Evolutionary conservation across 2,329 filamentous ascomycete genomes (phyloP).

Genomic region (Sporothrix schenckii): DNA sequence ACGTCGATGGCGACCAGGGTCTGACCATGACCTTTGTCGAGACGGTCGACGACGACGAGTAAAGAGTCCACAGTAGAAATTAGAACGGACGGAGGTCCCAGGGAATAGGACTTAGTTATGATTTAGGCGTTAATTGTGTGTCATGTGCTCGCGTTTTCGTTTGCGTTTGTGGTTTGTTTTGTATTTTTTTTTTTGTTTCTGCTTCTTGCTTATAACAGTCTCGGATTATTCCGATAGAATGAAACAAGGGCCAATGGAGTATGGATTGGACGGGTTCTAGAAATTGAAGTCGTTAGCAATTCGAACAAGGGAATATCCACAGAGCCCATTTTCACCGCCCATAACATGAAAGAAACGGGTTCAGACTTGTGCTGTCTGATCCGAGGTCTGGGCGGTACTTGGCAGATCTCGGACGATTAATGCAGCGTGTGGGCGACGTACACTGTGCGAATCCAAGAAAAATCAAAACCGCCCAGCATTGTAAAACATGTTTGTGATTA

Average conservation of each 20-base stretch:
- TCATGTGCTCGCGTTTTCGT: not conserved
- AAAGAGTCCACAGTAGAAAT: not conserved
- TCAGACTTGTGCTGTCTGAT: conserved; percentile 20
- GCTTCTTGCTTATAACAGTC: conserved; percentile 17
- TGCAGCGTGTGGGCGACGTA: not conserved
- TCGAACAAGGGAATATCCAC: not conserved
- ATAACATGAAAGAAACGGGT: conserved; percentile 1
- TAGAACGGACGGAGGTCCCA: not conserved
- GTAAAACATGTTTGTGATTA: conserved; percentile 22
- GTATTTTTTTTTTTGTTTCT: not conserved
- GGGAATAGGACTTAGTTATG: not conserved
- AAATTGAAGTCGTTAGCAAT: not conserved
- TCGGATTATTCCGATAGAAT: conserved; percentile 22
- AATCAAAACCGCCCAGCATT: not conserved
- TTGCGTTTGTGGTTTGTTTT: not conserved
- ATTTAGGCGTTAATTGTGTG: conserved; percentile 10
- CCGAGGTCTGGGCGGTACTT: conserved; percentile 23
- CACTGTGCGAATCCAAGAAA: not conserved
- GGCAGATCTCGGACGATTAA: conserved; percentile 29
- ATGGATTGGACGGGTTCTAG: not conserved
- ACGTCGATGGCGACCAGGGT: conserved; percentile 50
- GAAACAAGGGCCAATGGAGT: conserved; percentile 9
- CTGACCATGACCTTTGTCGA: conserved; percentile 54
- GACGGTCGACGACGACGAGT: conserved; percentile 39
- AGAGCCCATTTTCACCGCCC: not conserved